Percentiles rank a stretch among this genome's conserved stretches.
Conservation (phyloP, 179 eudicot genomes). For the Silene noctiflora region DNA sequence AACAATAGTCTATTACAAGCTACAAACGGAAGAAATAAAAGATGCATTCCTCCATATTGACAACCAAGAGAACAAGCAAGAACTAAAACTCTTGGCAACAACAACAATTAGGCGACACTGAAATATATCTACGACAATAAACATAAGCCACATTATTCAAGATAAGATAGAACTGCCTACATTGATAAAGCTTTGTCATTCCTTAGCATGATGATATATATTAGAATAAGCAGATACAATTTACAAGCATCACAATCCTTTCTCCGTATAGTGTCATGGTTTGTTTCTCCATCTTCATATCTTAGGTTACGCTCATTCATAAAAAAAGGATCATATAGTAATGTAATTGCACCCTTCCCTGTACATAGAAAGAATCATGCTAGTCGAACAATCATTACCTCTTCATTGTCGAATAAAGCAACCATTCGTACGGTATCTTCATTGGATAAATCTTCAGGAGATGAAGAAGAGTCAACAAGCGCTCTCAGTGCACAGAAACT, state of each 20-base stretch:
- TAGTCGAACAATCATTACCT: constrained; percentile 40
- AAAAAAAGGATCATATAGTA: background rate
- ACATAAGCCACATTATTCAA: background rate
- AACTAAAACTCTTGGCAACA: background rate
- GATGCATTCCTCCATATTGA: background rate
- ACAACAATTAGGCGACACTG: background rate
- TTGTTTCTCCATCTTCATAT: constrained; percentile 4
- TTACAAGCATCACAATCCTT: constrained; percentile 8
- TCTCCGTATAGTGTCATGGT: background rate
- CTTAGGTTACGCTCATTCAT: background rate
- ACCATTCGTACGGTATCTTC: constrained; percentile 83
- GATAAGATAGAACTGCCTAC: background rate
- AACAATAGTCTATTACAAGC: background rate
- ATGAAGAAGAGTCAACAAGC: constrained; percentile 73
- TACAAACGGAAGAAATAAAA: background rate
- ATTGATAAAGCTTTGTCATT: background rate
- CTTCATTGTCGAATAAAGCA: constrained; percentile 93
- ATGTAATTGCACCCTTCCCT: background rate
- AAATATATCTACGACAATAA: background rate
- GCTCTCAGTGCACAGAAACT: constrained; percentile 93
- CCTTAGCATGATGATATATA: background rate
- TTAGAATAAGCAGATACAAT: background rate
- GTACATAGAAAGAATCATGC: constrained; percentile 2
- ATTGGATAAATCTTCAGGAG: constrained; percentile 58
- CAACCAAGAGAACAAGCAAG: background rate